Conservation (phyloP, 31 red algal genomes). For the Odonthalia washingtoniensis region DNA sequence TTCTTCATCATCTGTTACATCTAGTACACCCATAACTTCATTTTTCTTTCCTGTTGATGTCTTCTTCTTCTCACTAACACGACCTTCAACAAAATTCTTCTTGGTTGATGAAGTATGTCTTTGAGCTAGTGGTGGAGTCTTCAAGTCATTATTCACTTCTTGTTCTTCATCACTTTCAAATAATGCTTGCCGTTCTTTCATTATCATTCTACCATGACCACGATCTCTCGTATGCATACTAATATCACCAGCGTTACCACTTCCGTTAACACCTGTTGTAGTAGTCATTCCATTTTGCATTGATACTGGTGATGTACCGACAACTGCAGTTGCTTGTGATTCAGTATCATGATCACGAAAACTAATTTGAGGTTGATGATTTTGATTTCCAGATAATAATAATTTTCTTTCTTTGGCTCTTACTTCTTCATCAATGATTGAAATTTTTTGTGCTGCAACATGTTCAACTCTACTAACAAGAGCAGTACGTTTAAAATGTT, state of each 20-base stretch:
- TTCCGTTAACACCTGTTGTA: neutral
- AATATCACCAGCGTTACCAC: neutral
- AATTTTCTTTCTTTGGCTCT: neutral
- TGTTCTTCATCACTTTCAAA: neutral
- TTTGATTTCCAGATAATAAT: constrained; percentile 7
- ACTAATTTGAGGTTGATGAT: no score
- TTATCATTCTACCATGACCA: no score
- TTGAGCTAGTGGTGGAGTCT: neutral
- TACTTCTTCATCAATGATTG: constrained; percentile 26
- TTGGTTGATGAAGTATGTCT: neutral
- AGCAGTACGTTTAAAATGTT: constrained; percentile 71
- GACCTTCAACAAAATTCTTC: neutral
- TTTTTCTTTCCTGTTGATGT: neutral
- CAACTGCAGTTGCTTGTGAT: no score
- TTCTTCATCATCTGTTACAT: constrained; percentile 66
- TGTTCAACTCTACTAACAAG: constrained; percentile 63
- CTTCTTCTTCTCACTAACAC: constrained; percentile 2
- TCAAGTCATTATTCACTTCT: neutral
- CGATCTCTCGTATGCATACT: no score
- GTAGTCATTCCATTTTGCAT: neutral
- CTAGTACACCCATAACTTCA: constrained; percentile 24
- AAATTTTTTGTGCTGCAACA: constrained; percentile 50
- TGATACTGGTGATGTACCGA: neutral
- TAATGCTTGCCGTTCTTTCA: constrained; percentile 1
- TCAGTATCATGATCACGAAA: no score